Evolutionary conservation across 148 eudicot species (phyloP), one percentile per base, ranked within the genome.

Genomic region (Limonium bicolor): DNA sequence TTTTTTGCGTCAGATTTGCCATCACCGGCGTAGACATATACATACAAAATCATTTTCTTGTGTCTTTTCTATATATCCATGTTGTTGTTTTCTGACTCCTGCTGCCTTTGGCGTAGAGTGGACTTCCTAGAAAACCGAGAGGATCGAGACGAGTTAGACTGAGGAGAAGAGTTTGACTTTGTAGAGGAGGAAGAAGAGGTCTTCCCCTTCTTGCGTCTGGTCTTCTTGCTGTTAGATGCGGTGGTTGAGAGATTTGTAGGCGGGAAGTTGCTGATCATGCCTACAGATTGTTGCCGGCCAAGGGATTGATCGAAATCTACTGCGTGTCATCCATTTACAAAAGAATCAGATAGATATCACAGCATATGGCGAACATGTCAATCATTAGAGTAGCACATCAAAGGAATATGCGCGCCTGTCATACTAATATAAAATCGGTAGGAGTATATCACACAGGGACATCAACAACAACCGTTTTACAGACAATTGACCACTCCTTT

Each of bases 191-290:
- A 67, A 18, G 73, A 67, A 32, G 54, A 59, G 21, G 77, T 54
- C 36, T 60, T 72, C n/a, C 3, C 30, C 54, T 77, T 77, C 67
- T 62, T 72, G 48, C 76, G 36, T 51, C 54, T 77, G 15, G 46
- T 60, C 50, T 77, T 77, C 64, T 73, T 77, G 10, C n/a, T n/a
- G n/a, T n/a, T n/a, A n/a, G n/a, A n/a, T n/a, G 72, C 69, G 13
- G 47, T 48, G 9, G 41, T 60, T 12, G 83, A 65, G 36, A 47
- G 51, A 37, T 60, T 69, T 11, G 70, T 15, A 1, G 71, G 62
- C 6, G 63, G 63, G 17, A 51, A 21, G 46, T 65, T 73, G 31
- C 33, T 62, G 22, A 48, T 33, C 13, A 41, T 61, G 19, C 49
- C 58, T 0, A 64, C 38, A 17, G 53, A 37, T 20, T 56, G 22